Conservation (phyloP, 2,329 filamentous ascomycete species). For the Pezicula radicicola region DNA sequence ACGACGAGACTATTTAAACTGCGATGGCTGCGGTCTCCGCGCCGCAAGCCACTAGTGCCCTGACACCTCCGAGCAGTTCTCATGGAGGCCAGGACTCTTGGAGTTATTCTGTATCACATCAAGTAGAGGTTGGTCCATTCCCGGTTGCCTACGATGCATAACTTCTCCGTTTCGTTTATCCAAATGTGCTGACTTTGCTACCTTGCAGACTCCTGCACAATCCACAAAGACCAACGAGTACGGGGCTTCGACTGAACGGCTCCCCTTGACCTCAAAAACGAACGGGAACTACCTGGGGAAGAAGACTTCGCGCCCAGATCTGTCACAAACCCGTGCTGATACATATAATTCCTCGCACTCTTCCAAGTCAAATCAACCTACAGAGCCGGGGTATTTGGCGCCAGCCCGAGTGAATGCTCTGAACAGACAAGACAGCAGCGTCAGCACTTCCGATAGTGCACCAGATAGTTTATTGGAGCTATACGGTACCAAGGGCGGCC, state of each 20-base stretch:
- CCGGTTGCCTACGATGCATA: neutral
- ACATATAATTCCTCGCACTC: slow-evolving; percentile 10
- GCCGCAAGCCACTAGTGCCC: slow-evolving; percentile 26
- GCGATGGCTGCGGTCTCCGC: slow-evolving; percentile 32
- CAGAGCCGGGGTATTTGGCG: slow-evolving; percentile 26
- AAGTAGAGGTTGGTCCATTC: slow-evolving; percentile 22
- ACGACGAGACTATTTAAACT: slow-evolving; percentile 1
- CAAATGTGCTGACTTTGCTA: neutral
- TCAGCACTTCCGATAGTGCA: slow-evolving; percentile 37
- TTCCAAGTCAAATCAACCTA: slow-evolving; percentile 5
- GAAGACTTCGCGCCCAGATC: slow-evolving; percentile 19
- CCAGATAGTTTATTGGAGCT: slow-evolving; percentile 45
- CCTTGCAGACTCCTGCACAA: slow-evolving; percentile 10
- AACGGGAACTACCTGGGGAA: slow-evolving; percentile 17
- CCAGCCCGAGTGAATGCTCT: slow-evolving; percentile 33
- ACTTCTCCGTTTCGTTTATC: neutral
- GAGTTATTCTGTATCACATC: slow-evolving; percentile 26
- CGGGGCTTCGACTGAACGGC: slow-evolving; percentile 4
- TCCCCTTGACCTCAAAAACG: slow-evolving; percentile 16
- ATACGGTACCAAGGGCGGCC: slow-evolving; percentile 29
- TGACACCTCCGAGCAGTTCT: slow-evolving; percentile 29
- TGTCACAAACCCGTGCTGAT: slow-evolving; percentile 17
- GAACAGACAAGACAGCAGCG: slow-evolving; percentile 37
- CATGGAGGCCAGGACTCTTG: slow-evolving; percentile 24
- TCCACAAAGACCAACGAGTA: slow-evolving; percentile 14